Conservation (phyloP, 352 stramenopile species). For the Pythium insidiosum region DNA sequence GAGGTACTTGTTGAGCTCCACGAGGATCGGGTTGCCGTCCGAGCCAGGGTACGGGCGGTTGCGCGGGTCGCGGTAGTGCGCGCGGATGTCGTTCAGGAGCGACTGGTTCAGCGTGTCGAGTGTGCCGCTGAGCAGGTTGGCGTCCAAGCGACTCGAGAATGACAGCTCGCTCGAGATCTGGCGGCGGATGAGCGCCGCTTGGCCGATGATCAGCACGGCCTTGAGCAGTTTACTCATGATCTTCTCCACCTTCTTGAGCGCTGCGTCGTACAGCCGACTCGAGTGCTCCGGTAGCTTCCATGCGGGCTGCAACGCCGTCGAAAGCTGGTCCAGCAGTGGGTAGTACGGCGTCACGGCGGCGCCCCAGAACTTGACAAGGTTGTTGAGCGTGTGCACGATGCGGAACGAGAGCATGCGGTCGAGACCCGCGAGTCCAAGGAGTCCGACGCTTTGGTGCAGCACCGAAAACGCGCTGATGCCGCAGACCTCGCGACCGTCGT, state of each 20-base stretch:
- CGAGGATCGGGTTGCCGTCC: slow-evolving; percentile 76
- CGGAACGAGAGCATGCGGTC: slow-evolving; percentile 91
- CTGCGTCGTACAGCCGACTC: slow-evolving; percentile 78
- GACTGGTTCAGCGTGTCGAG: slow-evolving; percentile 88
- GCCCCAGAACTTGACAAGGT: slow-evolving; percentile 91
- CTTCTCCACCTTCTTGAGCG: slow-evolving; percentile 91
- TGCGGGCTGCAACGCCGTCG: slow-evolving; percentile 73
- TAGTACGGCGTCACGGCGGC: slow-evolving; percentile 86
- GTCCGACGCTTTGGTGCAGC: slow-evolving; percentile 87
- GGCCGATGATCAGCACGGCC: slow-evolving; percentile 89
- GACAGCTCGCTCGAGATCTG: slow-evolving; percentile 90
- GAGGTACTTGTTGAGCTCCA: slow-evolving; percentile 89
- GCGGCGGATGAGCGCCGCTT: slow-evolving; percentile 89
- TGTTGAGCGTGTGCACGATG: slow-evolving; percentile 91
- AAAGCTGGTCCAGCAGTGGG: slow-evolving; percentile 84
- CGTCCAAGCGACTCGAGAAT: slow-evolving; percentile 86
- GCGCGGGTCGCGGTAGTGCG: slow-evolving; percentile 80
- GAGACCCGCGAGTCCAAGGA: slow-evolving; percentile 87
- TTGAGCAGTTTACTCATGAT: slow-evolving; percentile 92
- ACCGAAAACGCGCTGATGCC: slow-evolving; percentile 85
- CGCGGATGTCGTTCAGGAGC: slow-evolving; percentile 83
- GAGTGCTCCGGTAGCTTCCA: slow-evolving; percentile 87
- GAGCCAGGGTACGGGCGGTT: slow-evolving; percentile 71
- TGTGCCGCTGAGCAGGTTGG: slow-evolving; percentile 85
- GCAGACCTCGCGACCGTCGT: slow-evolving; percentile 80